Percentiles rank a stretch among this genome's conserved stretches.
phyloP scores from a whole-genome alignment of 2,329 filamentous ascomycete species.

The Hyphodiscus sp. region DNA sequence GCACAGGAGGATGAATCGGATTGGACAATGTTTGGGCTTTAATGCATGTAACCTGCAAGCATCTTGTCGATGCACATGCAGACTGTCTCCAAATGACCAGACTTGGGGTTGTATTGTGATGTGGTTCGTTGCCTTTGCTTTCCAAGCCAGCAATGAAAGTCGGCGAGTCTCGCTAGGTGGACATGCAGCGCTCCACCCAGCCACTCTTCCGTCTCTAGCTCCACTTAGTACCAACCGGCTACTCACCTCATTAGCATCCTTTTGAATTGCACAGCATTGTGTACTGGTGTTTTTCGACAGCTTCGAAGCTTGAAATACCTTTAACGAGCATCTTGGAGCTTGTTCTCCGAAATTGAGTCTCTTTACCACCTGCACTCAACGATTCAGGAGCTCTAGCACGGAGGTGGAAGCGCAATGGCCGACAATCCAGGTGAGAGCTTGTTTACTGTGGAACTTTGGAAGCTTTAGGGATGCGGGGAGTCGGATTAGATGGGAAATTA shows the following conservation, averaged over 20 bases:
- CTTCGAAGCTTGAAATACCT: conserved; percentile 7
- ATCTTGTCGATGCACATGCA: background rate
- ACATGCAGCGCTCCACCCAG: conserved; percentile 3
- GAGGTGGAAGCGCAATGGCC: conserved; percentile 25
- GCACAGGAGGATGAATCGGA: background rate
- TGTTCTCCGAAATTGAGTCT: conserved; percentile 5
- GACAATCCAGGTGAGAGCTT: conserved; percentile 30
- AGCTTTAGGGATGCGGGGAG: background rate
- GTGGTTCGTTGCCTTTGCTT: background rate
- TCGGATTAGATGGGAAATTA: background rate
- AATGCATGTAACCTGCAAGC: background rate
- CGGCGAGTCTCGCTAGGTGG: background rate
- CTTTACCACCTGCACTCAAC: conserved; percentile 2
- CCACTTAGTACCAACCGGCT: background rate
- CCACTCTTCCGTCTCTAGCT: background rate
- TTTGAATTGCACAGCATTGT: conserved; percentile 2
- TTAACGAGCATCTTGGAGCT: conserved; percentile 13
- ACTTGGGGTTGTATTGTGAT: background rate
- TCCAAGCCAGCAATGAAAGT: background rate
- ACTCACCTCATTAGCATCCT: background rate
- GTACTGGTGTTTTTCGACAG: conserved; percentile 7
- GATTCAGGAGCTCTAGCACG: conserved; percentile 1
- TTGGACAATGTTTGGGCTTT: background rate
- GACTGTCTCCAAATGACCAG: background rate
- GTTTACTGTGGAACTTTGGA: conserved; percentile 46